These are phyloP conservation scores for Pythium plurisporium DNA, from an alignment of 352 stramenopile species.

Conservation along the genomic window DNA sequence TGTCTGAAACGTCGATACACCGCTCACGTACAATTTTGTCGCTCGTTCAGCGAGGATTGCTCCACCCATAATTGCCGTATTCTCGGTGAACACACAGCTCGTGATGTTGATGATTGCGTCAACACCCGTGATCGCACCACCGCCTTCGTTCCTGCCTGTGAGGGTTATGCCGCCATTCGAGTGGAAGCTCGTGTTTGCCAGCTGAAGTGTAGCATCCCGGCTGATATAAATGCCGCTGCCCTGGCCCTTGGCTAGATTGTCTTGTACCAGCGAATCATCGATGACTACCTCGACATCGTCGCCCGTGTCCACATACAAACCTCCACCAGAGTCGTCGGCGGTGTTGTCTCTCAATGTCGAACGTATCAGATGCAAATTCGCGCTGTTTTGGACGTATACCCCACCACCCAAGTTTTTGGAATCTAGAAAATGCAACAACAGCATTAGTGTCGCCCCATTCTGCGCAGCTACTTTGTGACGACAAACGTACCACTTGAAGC, in stretches of 20 bases:
- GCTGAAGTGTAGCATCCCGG: constrained; percentile 31
- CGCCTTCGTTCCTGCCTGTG: constrained; percentile 55
- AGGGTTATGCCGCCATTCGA: constrained; percentile 37
- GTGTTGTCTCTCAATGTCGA: constrained; percentile 39
- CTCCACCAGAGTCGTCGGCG: constrained; percentile 57
- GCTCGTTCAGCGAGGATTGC: constrained; percentile 38
- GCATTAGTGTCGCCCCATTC: background rate
- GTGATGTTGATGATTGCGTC: constrained; percentile 35
- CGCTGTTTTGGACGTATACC: constrained; percentile 39
- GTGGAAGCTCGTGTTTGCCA: constrained; percentile 22
- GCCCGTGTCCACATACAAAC: constrained; percentile 51
- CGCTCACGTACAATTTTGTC: constrained; percentile 19
- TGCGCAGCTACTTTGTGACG: background rate
- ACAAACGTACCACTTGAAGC: constrained; percentile 32
- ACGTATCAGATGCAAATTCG: constrained; percentile 12
- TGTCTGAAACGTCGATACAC: constrained; percentile 25
- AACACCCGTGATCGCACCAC: constrained; percentile 39
- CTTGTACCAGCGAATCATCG: constrained; percentile 20
- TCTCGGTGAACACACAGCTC: constrained; percentile 32
- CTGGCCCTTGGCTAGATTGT: constrained; percentile 39
- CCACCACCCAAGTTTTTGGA: constrained; percentile 48
- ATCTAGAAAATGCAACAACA: constrained; percentile 18
- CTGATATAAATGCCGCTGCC: constrained; percentile 55
- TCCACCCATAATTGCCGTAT: constrained; percentile 46
- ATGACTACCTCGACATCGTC: constrained; percentile 33